phyloP scores from a whole-genome alignment of 1,284 basidiomycete species.

The Irpex sp. region DNA sequence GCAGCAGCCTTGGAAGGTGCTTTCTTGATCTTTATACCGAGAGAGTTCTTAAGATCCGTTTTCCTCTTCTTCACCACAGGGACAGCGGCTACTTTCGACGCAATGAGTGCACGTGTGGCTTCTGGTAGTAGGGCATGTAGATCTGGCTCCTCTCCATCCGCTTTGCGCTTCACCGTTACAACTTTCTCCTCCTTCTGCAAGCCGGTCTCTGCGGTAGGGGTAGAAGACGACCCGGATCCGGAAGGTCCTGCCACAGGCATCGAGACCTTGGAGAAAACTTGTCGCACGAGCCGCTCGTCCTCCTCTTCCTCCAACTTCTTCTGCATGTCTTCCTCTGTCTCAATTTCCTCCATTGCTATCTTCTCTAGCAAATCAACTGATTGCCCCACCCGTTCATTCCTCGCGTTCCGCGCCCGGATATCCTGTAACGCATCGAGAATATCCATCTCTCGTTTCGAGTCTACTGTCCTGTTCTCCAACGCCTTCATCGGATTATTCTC shows the following conservation, averaged over 20 bases:
- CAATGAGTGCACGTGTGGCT: slow-evolving; percentile 63
- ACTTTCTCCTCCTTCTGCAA: slow-evolving; percentile 6
- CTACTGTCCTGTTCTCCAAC: slow-evolving; percentile 87
- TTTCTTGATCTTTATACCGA: slow-evolving; percentile 78
- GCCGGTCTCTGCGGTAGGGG: slow-evolving; percentile 29
- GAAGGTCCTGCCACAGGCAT: slow-evolving; percentile 32
- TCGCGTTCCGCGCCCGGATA: slow-evolving; percentile 88
- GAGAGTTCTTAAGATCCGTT: slow-evolving; percentile 49
- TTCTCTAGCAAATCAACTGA: slow-evolving; percentile 59
- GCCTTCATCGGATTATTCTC: slow-evolving; percentile 97
- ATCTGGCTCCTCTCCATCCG: slow-evolving; percentile 66
- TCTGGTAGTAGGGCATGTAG: slow-evolving; percentile 71
- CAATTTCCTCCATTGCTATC: slow-evolving; percentile 57
- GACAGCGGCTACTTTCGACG: slow-evolving; percentile 40
- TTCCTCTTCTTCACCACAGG: slow-evolving; percentile 64
- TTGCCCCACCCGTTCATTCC: slow-evolving; percentile 79
- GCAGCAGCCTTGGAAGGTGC: slow-evolving; percentile 24
- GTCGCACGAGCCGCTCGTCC: slow-evolving; percentile 84
- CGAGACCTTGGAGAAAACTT: slow-evolving; percentile 80
- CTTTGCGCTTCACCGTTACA: slow-evolving; percentile 78
- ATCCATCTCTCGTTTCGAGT: slow-evolving; percentile 98
- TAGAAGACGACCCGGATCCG: slow-evolving; percentile 22
- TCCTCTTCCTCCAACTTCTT: slow-evolving; percentile 77
- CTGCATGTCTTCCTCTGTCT: slow-evolving; percentile 68
- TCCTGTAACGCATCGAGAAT: slow-evolving; percentile 95